Evolutionary conservation across 257 asterid genomes (phyloP).

Genomic region (Ligustrum vulgare): DNA sequence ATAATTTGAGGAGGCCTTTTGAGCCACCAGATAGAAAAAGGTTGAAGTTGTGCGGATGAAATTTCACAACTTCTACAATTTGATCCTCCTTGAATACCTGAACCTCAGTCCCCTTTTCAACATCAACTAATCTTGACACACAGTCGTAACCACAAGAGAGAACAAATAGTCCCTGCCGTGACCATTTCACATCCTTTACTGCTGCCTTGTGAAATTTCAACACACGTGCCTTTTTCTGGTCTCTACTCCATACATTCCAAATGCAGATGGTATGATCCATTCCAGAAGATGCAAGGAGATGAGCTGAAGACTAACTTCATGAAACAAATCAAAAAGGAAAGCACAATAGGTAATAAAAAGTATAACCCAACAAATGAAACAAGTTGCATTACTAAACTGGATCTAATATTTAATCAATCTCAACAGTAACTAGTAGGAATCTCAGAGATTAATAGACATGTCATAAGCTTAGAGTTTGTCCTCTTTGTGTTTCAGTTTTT

Average conservation of each 20-base stretch:
- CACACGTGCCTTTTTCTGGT: constrained; percentile 55
- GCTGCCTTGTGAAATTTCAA: constrained; percentile 67
- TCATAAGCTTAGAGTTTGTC: neutral
- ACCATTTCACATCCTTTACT: constrained; percentile 94
- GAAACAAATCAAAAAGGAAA: constrained; percentile 44
- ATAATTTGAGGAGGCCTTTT: constrained; percentile 74
- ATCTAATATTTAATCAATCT: neutral
- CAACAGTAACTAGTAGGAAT: neutral
- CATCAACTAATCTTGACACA: constrained; percentile 75
- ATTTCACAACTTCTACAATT: constrained; percentile 72
- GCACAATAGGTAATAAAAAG: constrained; percentile 2
- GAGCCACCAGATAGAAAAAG: constrained; percentile 96
- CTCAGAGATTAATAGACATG: neutral
- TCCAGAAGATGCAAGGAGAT: constrained; percentile 94
- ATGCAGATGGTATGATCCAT: constrained; percentile 77
- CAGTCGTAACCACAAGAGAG: constrained; percentile 98
- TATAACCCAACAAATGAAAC: constrained; percentile 9
- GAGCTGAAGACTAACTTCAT: constrained; percentile 64
- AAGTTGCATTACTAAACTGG: neutral
- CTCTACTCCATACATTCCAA: constrained; percentile 91
- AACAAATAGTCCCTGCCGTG: constrained; percentile 57
- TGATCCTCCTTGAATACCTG: constrained; percentile 84
- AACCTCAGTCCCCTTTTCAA: constrained; percentile 64
- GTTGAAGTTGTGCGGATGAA: constrained; percentile 64
- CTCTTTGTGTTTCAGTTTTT: too few species aligned